Base-by-base conservation (phyloP, 805 yeast species). In the Yarrowia keelungensis region DNA sequence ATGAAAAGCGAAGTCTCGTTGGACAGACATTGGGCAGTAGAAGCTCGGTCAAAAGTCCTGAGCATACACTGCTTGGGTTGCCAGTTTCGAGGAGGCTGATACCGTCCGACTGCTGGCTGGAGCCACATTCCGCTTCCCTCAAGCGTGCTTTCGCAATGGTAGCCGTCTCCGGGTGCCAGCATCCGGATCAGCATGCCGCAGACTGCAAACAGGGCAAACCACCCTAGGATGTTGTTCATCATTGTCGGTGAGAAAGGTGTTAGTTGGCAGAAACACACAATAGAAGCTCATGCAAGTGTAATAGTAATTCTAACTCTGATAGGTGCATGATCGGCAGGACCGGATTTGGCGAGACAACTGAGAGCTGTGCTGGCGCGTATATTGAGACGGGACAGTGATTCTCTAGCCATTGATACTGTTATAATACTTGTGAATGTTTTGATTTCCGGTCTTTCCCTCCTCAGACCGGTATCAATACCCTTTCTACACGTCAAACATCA, bases 51-150 rank as follows among this genome's bases (percentile, higher is more conserved):
- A 64, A 72, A 73, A 42, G 46, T 39, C 66, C 72, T 71, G 49
- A 71, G 69, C 61, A 73, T 69, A 41, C 75, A 73, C 41, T 69
- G 68, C 22, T 69, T 56, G 47, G 75, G 74, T 53, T 73, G 75
- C 75, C 75, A 73, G 69, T 70, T 72, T 39, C 56, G 56, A 9
- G 56, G 67, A 14, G 54, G 56, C 38, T 62, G 67, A 49, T 38
- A 45, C 5, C 67, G 67, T 3, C 65, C 65, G 7, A 59, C 65
- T 9, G 39, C 26, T 14, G 56, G 39, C 15, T 47, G 35, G 15
- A 62, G 47, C 67, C 67, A 62, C 4, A 39, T 14, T 38, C 67
- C 67, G 14, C 41, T 14, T 39, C 56, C 56, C 32, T 62, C 67
- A 19, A 62, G 67, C 10, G 67, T 62, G 47, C 56, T 47, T 47